phyloP scores from a whole-genome alignment of 306 rosid species.

The Cicer arietinum region DNA sequence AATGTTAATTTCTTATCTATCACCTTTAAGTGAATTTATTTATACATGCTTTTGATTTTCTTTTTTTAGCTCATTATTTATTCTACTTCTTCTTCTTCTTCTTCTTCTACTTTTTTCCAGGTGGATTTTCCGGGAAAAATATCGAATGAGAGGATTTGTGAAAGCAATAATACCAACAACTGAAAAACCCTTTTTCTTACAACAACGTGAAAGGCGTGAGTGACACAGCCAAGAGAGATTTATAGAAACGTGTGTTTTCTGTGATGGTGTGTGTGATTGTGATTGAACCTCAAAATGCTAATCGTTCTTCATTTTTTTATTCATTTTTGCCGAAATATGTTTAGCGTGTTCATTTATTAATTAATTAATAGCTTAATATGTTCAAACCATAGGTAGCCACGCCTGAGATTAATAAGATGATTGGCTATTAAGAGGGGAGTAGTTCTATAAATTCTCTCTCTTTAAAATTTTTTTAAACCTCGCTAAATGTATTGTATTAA shows the following conservation, averaged over 20 bases:
- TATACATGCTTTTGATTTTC: slow-evolving; percentile 5
- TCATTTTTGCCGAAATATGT: background rate
- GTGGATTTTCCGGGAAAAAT: slow-evolving; percentile 21
- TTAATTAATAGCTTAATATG: no score
- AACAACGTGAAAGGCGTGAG: slow-evolving; percentile 43
- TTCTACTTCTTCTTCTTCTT: background rate
- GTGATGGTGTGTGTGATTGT: background rate
- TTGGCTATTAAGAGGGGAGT: no score
- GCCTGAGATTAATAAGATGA: no score
- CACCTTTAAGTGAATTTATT: background rate
- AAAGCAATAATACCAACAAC: background rate
- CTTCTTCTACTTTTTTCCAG: background rate
- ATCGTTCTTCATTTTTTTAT: background rate
- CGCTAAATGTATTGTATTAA: no score
- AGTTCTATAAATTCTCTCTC: no score
- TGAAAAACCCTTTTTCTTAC: background rate
- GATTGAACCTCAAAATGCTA: background rate
- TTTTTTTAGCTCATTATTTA: background rate
- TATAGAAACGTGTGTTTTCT: background rate
- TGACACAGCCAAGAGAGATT: background rate
- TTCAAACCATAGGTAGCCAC: no score
- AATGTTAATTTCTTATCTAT: background rate
- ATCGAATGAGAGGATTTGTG: slow-evolving; percentile 15
- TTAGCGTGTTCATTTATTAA: background rate
- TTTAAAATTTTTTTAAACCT: no score